These are phyloP conservation scores for Salix arbutifolia DNA, from an alignment of 345 rosid species.

Conservation along the genomic window DNA sequence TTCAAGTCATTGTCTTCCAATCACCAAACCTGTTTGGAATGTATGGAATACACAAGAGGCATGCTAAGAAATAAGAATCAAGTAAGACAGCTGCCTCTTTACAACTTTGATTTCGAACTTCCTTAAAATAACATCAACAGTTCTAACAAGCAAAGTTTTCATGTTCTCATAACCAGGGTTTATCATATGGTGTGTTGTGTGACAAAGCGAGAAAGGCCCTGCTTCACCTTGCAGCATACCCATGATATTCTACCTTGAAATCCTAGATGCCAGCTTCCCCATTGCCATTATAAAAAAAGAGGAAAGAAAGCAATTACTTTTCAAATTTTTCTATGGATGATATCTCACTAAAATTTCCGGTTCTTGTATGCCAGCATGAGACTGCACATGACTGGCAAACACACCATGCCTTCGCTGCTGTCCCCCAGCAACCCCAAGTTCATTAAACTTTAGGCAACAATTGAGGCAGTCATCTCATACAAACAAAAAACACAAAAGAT, in stretches of 20 bases:
- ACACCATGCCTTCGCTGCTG: neutral
- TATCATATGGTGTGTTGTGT: neutral
- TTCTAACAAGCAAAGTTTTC: neutral
- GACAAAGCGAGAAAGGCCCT: too few species aligned
- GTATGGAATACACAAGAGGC: neutral
- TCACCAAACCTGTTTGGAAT: neutral
- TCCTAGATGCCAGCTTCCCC: neutral
- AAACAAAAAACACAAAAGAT: neutral
- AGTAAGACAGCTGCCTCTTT: neutral
- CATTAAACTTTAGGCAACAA: neutral
- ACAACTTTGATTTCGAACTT: neutral
- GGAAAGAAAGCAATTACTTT: neutral
- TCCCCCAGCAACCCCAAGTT: conserved; percentile 14
- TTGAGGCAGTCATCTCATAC: neutral
- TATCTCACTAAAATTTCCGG: conserved; percentile 9
- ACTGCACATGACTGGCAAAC: neutral
- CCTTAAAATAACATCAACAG: neutral
- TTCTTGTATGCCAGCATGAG: neutral
- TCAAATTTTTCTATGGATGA: neutral
- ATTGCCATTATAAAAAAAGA: neutral
- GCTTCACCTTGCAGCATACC: neutral
- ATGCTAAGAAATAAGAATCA: neutral
- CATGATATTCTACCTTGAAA: neutral
- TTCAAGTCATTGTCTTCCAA: neutral
- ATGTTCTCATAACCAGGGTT: neutral